A percentile compares a stretch with the other conserved stretches of the same genome.
Conservation (phyloP, 2,329 filamentous ascomycete species). For the Nemania abortiva region DNA sequence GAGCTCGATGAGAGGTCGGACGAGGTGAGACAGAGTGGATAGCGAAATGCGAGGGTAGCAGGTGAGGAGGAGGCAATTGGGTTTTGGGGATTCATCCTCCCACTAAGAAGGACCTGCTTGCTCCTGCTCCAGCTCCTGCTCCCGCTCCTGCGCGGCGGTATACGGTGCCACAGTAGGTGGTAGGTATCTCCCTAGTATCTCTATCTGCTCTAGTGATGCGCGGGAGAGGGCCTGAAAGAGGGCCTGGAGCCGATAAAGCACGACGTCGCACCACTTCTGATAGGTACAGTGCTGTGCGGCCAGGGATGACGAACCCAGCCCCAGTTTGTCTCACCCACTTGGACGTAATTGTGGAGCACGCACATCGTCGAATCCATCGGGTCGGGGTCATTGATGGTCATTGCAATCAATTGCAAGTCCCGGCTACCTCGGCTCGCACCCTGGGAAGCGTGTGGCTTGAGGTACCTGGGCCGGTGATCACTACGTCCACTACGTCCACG, state of each 20-base stretch:
- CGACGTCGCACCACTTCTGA: constrained; percentile 32
- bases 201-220: constrained; percentile 36
- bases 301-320: constrained; percentile 19
- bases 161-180: constrained; percentile 1
- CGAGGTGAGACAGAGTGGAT: constrained; percentile 40
- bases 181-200: not conserved
- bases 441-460: not conserved
- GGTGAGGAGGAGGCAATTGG: constrained; percentile 36
- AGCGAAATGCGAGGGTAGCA: constrained; percentile 37
- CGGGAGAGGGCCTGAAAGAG: constrained; percentile 37
- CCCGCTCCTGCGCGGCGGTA: constrained; percentile 19
- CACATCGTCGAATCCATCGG: constrained; percentile 34
- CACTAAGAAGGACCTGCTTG: constrained; percentile 18
- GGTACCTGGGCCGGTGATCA: constrained; percentile 7
- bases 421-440: constrained; percentile 20
- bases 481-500: constrained; percentile 1
- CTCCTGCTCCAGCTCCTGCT: constrained; percentile 8
- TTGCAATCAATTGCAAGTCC: constrained; percentile 7
- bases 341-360: constrained; percentile 3
- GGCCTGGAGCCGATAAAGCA: constrained; percentile 37
- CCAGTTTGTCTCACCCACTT: constrained; percentile 29
- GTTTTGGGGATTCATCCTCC: constrained; percentile 30
- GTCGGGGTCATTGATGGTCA: constrained; percentile 9
- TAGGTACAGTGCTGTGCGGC: constrained; percentile 15
- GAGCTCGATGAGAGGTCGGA: constrained; percentile 30